These are phyloP conservation scores for Niebla homalea DNA, from an alignment of 495 filamentous ascomycete species.

Conservation along the genomic window DNA sequence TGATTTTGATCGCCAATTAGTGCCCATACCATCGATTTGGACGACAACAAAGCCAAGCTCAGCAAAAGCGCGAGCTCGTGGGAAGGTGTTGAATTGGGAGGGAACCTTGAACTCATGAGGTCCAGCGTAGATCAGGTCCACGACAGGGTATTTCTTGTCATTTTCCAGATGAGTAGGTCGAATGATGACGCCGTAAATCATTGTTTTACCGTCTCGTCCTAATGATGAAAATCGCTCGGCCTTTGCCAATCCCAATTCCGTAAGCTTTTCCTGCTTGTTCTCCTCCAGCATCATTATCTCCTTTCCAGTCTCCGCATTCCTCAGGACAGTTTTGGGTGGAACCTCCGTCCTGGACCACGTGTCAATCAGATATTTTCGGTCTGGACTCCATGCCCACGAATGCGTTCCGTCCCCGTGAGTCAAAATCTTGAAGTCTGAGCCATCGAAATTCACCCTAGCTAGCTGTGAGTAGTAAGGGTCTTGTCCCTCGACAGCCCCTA, in stretches of 20 bases:
- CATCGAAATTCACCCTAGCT: conserved; percentile 15
- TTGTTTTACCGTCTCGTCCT: conserved; percentile 14
- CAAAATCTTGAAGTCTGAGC: conserved; percentile 13
- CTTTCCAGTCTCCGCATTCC: conserved; percentile 10
- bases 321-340: conserved; percentile 8
- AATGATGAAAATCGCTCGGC: conserved; percentile 13
- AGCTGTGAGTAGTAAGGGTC: conserved; percentile 18
- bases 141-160: conserved; percentile 15
- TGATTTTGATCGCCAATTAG: conserved; percentile 17
- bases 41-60: conserved; percentile 17
- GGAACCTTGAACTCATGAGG: conserved; percentile 11
- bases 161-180: conserved; percentile 11
- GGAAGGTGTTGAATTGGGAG: conserved; percentile 9
- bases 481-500: conserved; percentile 9
- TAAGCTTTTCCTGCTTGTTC: conserved; percentile 2
- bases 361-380: conserved; percentile 12
- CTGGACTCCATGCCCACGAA: conserved; percentile 12
- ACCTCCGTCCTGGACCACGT: conserved; percentile 15
- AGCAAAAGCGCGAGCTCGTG: conserved; percentile 8
- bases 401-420: conserved; percentile 16
- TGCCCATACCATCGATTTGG: conserved; percentile 18
- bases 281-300: conserved; percentile 10
- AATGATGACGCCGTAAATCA: conserved; percentile 17
- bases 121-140: conserved; percentile 18
- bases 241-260: neutral